Evolutionary conservation across 2,329 filamentous ascomycete species (phyloP).

Genomic region (Tolypocladium pustulatum): DNA sequence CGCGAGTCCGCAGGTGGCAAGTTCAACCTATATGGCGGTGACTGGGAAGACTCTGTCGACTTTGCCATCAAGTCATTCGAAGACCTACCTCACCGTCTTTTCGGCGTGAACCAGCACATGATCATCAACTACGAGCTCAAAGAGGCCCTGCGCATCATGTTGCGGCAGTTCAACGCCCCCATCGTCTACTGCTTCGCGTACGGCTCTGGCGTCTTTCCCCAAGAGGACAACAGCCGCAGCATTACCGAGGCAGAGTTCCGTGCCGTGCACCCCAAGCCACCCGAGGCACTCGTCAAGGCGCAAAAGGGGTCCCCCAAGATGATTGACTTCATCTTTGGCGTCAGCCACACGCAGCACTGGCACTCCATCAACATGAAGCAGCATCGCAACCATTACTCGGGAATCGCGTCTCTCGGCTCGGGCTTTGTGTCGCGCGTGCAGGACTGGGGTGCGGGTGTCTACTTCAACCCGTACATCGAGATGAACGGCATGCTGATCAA

Average conservation of each 20-base stretch:
- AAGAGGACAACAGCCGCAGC: constrained; percentile 43
- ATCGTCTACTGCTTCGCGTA: constrained; percentile 97
- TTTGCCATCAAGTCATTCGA: constrained; percentile 31
- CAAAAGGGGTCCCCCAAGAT: constrained; percentile 87
- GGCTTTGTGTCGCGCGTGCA: constrained; percentile 77
- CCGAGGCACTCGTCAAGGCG: constrained; percentile 68
- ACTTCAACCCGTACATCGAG: constrained; percentile 93
- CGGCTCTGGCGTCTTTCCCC: constrained; percentile 90
- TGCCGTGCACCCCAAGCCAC: constrained; percentile 72
- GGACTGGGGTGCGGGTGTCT: constrained; percentile 89
- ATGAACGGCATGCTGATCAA: constrained; percentile 95
- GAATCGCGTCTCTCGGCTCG: constrained; percentile 71
- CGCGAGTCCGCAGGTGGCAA: constrained; percentile 18
- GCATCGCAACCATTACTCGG: constrained; percentile 87
- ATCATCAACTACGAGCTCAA: constrained; percentile 94
- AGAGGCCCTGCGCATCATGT: constrained; percentile 72
- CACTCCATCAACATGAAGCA: constrained; percentile 85
- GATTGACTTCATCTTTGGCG: constrained; percentile 97
- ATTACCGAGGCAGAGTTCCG: constrained; percentile 46
- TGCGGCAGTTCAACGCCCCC: constrained; percentile 86
- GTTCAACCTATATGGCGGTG: constrained; percentile 26
- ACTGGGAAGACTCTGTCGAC: constrained; percentile 33
- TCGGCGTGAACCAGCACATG: constrained; percentile 95
- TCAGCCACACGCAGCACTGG: constrained; percentile 92
- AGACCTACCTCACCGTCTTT: constrained; percentile 41